These are phyloP conservation scores for Penicillium herquei DNA, from an alignment of 495 filamentous ascomycete genomes.

Conservation along the genomic window DNA sequence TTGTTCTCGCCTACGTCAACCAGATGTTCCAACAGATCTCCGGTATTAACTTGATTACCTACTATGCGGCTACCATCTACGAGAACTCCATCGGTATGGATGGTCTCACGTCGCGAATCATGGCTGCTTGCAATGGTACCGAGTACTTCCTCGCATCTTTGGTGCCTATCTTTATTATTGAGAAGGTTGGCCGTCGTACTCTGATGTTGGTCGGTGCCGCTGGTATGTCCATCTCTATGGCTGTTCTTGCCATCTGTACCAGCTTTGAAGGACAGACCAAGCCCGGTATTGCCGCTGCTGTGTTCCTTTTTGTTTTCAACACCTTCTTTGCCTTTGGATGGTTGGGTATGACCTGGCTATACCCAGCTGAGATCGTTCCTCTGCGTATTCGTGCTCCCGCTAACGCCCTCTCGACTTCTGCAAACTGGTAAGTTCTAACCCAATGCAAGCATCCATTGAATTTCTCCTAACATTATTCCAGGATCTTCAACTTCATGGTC, in stretches of 20 bases:
- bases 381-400: constrained; percentile 70
- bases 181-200: constrained; percentile 63
- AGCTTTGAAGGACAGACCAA: constrained; percentile 31
- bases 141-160: constrained; percentile 73
- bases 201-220: constrained; percentile 71
- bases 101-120: constrained; percentile 58
- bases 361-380: constrained; percentile 72
- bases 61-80: constrained; percentile 69
- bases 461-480: background rate
- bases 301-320: constrained; percentile 72
- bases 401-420: constrained; percentile 66
- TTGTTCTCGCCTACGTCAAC: constrained; percentile 68
- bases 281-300: constrained; percentile 50
- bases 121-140: constrained; percentile 70
- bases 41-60: constrained; percentile 74
- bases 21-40: constrained; percentile 76
- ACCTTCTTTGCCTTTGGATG: constrained; percentile 76
- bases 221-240: constrained; percentile 69
- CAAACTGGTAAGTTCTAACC: constrained; percentile 25
- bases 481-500: constrained; percentile 55
- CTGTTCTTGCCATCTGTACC: constrained; percentile 56
- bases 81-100: constrained; percentile 55
- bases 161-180: constrained; percentile 68
- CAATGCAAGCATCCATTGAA: too few relatives aligned
- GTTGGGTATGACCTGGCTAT: constrained; percentile 76